phyloP scores from a whole-genome alignment of 2,329 filamentous ascomycete genomes.

The Cytospora leucostoma region DNA sequence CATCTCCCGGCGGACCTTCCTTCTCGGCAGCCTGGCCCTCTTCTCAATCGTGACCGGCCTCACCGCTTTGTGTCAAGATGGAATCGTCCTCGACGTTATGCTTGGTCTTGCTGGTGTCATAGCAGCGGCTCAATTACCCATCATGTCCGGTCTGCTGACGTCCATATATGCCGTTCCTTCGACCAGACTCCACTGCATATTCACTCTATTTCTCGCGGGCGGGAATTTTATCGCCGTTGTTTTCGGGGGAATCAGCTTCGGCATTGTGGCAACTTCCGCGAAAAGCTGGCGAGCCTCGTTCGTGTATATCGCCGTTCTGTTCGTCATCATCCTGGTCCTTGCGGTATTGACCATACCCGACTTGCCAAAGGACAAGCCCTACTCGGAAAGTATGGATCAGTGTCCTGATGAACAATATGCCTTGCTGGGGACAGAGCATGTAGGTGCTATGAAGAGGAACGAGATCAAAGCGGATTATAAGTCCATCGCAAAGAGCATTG shows the following conservation, averaged over 20 bases:
- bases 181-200: slow-evolving; percentile 38
- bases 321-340: slow-evolving; percentile 33
- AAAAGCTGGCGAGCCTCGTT: slow-evolving; percentile 37
- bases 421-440: neutral
- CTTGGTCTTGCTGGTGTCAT: slow-evolving; percentile 37
- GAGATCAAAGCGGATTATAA: slow-evolving; percentile 29
- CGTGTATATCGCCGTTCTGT: slow-evolving; percentile 36
- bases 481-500: slow-evolving; percentile 32
- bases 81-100: slow-evolving; percentile 36
- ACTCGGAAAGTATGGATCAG: neutral
- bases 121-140: slow-evolving; percentile 38
- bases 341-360: slow-evolving; percentile 35
- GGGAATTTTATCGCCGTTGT: slow-evolving; percentile 36
- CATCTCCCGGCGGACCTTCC: slow-evolving; percentile 35
- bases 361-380: slow-evolving; percentile 24
- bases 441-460: slow-evolving; percentile 28
- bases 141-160: slow-evolving; percentile 37
- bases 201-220: slow-evolving; percentile 39
- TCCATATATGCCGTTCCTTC: slow-evolving; percentile 36
- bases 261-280: slow-evolving; percentile 32
- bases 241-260: slow-evolving; percentile 38
- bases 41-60: slow-evolving; percentile 36
- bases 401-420: slow-evolving; percentile 26
- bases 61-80: slow-evolving; percentile 34
- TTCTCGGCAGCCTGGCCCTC: slow-evolving; percentile 34